A percentile compares a stretch with the other conserved stretches of the same genome.
Evolutionary conservation across 345 rosid genomes (phyloP).

Genomic region (Iberis pinnata): DNA sequence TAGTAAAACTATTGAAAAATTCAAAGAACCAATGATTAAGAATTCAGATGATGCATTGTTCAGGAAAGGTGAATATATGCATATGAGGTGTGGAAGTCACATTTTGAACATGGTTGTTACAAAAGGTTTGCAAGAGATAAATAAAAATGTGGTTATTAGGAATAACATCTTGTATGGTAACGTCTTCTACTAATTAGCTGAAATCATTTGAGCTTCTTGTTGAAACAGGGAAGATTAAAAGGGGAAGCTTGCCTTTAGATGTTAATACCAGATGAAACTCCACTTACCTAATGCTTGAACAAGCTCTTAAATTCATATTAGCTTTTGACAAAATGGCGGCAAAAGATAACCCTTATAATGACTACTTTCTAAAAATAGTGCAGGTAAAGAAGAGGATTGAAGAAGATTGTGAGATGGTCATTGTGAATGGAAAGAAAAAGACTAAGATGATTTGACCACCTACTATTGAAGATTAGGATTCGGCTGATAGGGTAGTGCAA

Average conservation of each 20-base stretch:
- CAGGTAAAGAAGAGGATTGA: not conserved
- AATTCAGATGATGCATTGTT: not conserved
- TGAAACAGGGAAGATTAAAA: not conserved
- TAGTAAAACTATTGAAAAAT: not conserved
- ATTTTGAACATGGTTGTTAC: not conserved
- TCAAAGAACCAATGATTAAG: not conserved
- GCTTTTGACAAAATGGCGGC: not conserved
- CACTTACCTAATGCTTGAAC: not conserved
- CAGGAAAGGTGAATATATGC: not conserved
- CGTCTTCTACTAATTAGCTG: not conserved
- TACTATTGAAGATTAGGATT: not conserved
- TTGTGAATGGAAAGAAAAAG: too few relatives aligned
- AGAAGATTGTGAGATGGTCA: too few relatives aligned
- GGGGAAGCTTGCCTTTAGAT: not conserved
- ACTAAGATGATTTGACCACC: too few relatives aligned
- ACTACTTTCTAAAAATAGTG: not conserved
- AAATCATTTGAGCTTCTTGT: not conserved
- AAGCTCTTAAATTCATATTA: not conserved
- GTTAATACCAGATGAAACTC: not conserved
- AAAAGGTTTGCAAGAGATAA: not conserved
- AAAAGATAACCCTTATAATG: not conserved
- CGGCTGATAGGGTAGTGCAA: too few relatives aligned
- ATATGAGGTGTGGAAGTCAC: not conserved
- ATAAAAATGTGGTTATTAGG: not conserved
- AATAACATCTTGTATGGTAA: not conserved